Base-by-base conservation (phyloP, 371 early-diverging fungal genomes). In the Gilbertella persicaria region DNA sequence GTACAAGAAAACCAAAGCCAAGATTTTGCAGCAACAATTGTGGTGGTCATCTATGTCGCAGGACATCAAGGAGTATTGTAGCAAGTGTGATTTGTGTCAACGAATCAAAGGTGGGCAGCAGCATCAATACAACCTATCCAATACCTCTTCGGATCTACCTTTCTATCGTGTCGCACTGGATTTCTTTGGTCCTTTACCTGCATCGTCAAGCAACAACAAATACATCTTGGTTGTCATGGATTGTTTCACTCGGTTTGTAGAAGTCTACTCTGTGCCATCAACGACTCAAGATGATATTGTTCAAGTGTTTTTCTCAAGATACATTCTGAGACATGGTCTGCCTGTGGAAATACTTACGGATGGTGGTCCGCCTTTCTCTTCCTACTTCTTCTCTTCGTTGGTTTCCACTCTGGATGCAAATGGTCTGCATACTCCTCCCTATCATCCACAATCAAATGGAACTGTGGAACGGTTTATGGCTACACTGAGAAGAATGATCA, bases 401-500 rank as follows among this genome's bases (percentile, higher is more conserved):
- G 21, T 44, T 4, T 4, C 14, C 1, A 26, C 16, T 5, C 28
- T 53, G 2, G 21, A 7, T 0, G 13, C 36, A 7, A n/a, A 44
- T 0, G n/a, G 41, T 10, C 1, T 28, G 2, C 29, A 20, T 33
- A 19, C 55, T 24, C 55, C 57, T 19, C 45, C 48, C 1, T 38
- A 50, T 21, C 50, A 56, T 35, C 45, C 43, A 0, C 13, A 25
- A 10, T 41, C 49, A n/a, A 55, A 55, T 55, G 50, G 56, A 13
- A 8, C 36, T 0, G 56, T 49, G 9, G 56, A 55, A 26, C 6
- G 42, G 3, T 48, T 55, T 40, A 48, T 40, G 43, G 26, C 50
- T 5, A 25, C 40, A 4, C 19, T 49, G 0, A 0, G 40, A 23
- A 17, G 26, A 2, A 16, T 49, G 26, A 49, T 49, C 10, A 5